These are phyloP conservation scores for Coemansia sp. DNA, from an alignment of 192 early-diverging fungal genomes.

Conservation along the genomic window DNA sequence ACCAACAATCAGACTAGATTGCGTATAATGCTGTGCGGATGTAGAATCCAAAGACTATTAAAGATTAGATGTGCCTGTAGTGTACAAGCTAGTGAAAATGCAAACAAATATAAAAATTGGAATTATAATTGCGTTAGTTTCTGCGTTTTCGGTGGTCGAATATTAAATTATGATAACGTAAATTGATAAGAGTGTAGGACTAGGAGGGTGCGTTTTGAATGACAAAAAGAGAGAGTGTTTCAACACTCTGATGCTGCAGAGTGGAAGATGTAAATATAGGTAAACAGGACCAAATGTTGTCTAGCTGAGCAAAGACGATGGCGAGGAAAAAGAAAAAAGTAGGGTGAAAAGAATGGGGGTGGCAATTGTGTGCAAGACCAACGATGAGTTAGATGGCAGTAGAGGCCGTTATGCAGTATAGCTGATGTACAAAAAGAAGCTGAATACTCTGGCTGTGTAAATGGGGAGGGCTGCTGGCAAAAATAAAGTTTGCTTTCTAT, in stretches of 20 bases:
- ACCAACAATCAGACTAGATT: neutral
- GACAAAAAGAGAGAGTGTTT: neutral
- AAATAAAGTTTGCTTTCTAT: neutral
- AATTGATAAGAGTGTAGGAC: neutral
- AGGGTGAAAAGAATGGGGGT: constrained; percentile 3
- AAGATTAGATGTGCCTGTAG: neutral
- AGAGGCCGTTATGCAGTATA: neutral
- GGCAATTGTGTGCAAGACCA: constrained; percentile 9
- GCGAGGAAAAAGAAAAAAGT: neutral
- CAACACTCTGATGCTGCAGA: neutral
- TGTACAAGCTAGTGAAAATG: neutral
- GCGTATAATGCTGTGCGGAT: neutral
- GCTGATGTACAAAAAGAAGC: neutral
- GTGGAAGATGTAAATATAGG: constrained; percentile 7
- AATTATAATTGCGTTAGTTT: neutral
- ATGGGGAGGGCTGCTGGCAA: constrained; percentile 3
- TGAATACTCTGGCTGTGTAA: neutral
- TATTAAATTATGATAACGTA: neutral
- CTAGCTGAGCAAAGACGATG: neutral
- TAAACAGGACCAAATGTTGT: neutral
- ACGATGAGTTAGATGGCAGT: neutral
- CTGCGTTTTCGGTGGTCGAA: neutral
- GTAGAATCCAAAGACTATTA: neutral
- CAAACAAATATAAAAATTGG: neutral
- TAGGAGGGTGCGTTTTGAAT: too few species aligned